Conservation (phyloP, 441 rosid species). For the Brassica hybrid region DNA sequence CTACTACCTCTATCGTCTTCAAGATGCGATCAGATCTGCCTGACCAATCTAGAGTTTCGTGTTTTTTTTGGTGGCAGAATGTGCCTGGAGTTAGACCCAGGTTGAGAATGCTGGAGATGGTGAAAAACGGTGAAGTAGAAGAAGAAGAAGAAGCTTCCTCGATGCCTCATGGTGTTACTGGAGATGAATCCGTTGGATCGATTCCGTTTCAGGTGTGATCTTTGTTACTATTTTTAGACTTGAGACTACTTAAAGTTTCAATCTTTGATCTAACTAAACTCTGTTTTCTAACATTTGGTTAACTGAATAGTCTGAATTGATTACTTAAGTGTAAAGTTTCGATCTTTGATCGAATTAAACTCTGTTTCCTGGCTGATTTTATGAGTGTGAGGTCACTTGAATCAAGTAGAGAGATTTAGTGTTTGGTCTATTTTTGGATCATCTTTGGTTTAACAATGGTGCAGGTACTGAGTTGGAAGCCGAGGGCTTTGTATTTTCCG, state of each 20-base stretch:
- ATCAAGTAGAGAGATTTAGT: conserved; percentile 13
- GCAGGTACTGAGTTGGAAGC: conserved; percentile 90
- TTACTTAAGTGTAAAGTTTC: neutral
- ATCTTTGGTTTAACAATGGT: conserved; percentile 13
- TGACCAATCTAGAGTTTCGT: conserved; percentile 22
- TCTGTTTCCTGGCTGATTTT: neutral
- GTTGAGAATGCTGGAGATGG: conserved; percentile 61
- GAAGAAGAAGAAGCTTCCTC: conserved; percentile 40
- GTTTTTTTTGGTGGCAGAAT: conserved; percentile 51
- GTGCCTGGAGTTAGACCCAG: conserved; percentile 56
- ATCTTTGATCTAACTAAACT: no score
- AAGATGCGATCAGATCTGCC: neutral
- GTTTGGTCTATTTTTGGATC: neutral
- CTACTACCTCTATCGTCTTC: neutral
- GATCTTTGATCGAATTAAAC: neutral
- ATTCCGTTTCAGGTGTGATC: conserved; percentile 95
- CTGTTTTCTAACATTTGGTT: no score
- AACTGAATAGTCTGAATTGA: neutral
- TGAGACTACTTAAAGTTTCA: no score
- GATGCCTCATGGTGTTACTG: conserved; percentile 73
- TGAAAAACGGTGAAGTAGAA: conserved; percentile 42
- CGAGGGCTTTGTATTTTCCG: conserved; percentile 85
- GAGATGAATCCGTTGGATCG: conserved; percentile 61
- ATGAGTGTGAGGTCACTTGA: neutral
- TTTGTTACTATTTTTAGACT: conserved; percentile 10